A percentile compares a stretch with the other conserved stretches of the same genome.
Conservation (phyloP, 1,139 yeast species). For the Candida dubliniensis region DNA sequence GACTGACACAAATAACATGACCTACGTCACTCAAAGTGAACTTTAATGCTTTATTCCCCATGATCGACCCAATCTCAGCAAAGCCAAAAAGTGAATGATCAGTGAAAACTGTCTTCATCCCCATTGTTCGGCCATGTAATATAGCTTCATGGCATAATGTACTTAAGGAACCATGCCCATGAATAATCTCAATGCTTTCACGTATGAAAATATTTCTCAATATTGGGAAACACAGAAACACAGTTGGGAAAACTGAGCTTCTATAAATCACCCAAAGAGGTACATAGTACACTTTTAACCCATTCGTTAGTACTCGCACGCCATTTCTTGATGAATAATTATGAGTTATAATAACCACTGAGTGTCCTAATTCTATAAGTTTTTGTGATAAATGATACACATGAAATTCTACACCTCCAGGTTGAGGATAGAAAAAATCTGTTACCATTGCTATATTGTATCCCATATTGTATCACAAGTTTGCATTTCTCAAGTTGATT, state of each 20-base stretch:
- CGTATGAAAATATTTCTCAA: slow-evolving; percentile 81
- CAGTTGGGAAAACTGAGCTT: slow-evolving; percentile 85
- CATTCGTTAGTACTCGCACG: slow-evolving; percentile 78
- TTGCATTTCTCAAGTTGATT: neutral
- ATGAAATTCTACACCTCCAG: slow-evolving; percentile 97
- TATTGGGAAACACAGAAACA: slow-evolving; percentile 83
- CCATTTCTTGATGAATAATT: slow-evolving; percentile 83
- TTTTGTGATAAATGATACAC: slow-evolving; percentile 80
- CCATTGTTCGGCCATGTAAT: slow-evolving; percentile 91
- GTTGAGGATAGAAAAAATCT: slow-evolving; percentile 97
- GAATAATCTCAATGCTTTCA: slow-evolving; percentile 84
- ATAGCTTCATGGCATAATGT: slow-evolving; percentile 88
- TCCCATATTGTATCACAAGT: slow-evolving; percentile 15
- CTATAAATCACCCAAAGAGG: slow-evolving; percentile 80
- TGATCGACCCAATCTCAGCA: slow-evolving; percentile 77
- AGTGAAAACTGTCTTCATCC: slow-evolving; percentile 84
- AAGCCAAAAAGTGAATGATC: slow-evolving; percentile 97
- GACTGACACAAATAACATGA: slow-evolving; percentile 92
- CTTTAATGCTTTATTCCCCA: slow-evolving; percentile 83
- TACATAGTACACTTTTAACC: slow-evolving; percentile 87
- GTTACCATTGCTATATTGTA: slow-evolving; percentile 77
- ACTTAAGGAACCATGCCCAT: slow-evolving; percentile 92
- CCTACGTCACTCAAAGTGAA: slow-evolving; percentile 86
- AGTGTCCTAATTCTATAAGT: slow-evolving; percentile 81
- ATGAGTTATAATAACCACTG: slow-evolving; percentile 89